Percentiles rank a stretch among this genome's conserved stretches.
These are phyloP conservation scores for Pisolithus sp. DNA, from an alignment of 768 basidiomycete genomes.

Conservation along the genomic window DNA sequence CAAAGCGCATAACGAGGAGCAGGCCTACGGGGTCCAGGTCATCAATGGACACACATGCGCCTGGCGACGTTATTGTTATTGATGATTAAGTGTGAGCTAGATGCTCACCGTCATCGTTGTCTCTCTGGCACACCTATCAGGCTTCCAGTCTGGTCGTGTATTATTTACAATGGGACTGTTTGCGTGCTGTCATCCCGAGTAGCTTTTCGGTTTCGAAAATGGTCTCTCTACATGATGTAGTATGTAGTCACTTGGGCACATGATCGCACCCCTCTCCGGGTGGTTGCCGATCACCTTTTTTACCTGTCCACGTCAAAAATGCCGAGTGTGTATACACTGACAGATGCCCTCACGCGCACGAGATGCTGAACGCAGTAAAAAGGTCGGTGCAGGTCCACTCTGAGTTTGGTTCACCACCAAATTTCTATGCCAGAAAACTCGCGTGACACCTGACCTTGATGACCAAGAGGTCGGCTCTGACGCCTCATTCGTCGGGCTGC, in stretches of 20 bases:
- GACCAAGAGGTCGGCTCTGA: not conserved
- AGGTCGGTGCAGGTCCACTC: not conserved
- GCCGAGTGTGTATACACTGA: not conserved
- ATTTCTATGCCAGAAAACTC: not conserved
- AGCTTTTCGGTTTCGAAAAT: no score
- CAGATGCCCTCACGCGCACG: constrained; percentile 5
- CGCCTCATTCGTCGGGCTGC: no score
- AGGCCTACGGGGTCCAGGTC: constrained; percentile 7
- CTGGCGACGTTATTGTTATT: constrained; percentile 42
- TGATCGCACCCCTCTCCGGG: not conserved
- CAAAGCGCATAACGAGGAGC: constrained; percentile 14
- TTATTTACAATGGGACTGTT: not conserved
- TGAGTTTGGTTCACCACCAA: not conserved
- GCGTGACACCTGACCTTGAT: not conserved
- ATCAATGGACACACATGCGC: constrained; percentile 6
- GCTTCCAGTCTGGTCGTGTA: not conserved
- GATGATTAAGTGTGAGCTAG: constrained; percentile 23
- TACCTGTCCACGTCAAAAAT: no score
- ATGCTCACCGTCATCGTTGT: no score
- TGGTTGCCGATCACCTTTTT: constrained; percentile 2
- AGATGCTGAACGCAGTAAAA: not conserved
- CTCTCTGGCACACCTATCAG: not conserved
- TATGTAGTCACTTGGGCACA: no score
- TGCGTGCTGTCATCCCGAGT: no score
- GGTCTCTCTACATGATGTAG: no score